These are phyloP conservation scores for Naganishia randhawae DNA, from an alignment of 768 basidiomycete species.

Conservation along the genomic window DNA sequence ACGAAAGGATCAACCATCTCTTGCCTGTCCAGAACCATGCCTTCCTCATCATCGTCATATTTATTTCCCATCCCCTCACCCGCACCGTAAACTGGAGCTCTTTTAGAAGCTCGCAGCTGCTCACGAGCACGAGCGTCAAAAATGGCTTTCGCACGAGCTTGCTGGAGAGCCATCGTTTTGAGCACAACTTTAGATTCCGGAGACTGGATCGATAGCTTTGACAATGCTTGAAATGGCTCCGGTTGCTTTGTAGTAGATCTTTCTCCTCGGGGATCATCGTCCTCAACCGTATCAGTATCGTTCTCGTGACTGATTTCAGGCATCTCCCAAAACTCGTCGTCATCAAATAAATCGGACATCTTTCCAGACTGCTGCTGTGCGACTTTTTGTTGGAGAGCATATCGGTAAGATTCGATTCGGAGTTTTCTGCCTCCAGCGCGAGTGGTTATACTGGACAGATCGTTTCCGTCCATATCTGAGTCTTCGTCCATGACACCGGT, in stretches of 20 bases:
- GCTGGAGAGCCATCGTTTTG: slow-evolving; percentile 27
- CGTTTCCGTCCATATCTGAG: background rate
- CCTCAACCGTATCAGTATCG: background rate
- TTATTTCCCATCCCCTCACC: slow-evolving; percentile 17
- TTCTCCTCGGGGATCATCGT: background rate
- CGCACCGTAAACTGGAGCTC: slow-evolving; percentile 19
- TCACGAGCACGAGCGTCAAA: slow-evolving; percentile 21
- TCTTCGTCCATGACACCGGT: background rate
- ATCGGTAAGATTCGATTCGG: slow-evolving; percentile 23
- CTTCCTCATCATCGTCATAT: slow-evolving; percentile 4
- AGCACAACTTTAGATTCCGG: slow-evolving; percentile 21
- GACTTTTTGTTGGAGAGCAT: slow-evolving; percentile 12
- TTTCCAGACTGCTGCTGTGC: slow-evolving; percentile 1
- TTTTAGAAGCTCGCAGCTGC: slow-evolving; percentile 1
- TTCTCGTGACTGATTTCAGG: background rate
- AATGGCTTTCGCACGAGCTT: slow-evolving; percentile 27
- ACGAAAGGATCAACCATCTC: background rate
- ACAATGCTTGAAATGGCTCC: slow-evolving; percentile 20
- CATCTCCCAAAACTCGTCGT: slow-evolving; percentile 2
- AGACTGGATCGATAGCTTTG: slow-evolving; percentile 21
- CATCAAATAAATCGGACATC: background rate
- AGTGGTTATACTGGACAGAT: no score
- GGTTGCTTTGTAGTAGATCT: background rate
- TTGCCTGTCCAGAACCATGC: background rate
- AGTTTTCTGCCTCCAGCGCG: background rate